Conservation (phyloP, 1,139 yeast genomes). For the Suhomyces terraborum region DNA sequence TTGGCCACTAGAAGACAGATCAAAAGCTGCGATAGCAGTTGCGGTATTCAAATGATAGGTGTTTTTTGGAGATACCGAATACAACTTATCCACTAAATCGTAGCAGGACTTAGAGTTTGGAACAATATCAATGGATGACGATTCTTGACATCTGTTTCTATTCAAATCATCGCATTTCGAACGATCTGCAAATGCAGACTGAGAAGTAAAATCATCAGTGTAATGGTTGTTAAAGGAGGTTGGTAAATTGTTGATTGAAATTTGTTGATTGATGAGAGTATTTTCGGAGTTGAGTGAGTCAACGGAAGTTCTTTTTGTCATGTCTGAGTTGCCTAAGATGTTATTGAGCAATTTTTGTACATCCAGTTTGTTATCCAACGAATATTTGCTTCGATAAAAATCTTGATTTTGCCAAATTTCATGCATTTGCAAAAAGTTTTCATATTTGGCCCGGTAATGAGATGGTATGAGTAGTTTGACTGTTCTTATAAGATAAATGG, state of each 20-base stretch:
- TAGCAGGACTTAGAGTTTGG: conserved; percentile 26
- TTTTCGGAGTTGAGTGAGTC: conserved; percentile 17
- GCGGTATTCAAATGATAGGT: conserved; percentile 39
- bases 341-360: conserved; percentile 12
- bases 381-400: conserved; percentile 12
- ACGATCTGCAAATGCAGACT: not conserved
- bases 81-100: conserved; percentile 37
- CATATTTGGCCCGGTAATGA: conserved; percentile 15
- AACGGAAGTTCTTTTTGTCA: conserved; percentile 12
- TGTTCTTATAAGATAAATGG: conserved; percentile 6
- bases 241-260: conserved; percentile 15
- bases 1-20: conserved; percentile 16
- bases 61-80: conserved; percentile 45
- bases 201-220: not conserved
- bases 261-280: conserved; percentile 13
- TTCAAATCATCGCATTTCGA: not conserved
- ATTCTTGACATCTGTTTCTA: not conserved
- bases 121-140: conserved; percentile 1
- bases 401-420: conserved; percentile 21
- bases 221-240: conserved; percentile 12
- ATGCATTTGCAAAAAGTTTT: conserved; percentile 19
- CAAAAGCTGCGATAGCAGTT: conserved; percentile 32
- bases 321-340: conserved; percentile 15
- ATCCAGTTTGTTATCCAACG: conserved; percentile 10
- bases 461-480: conserved; percentile 10